phyloP scores from a whole-genome alignment of 2,329 filamentous ascomycete genomes.

The Fusarium pininemorale region DNA sequence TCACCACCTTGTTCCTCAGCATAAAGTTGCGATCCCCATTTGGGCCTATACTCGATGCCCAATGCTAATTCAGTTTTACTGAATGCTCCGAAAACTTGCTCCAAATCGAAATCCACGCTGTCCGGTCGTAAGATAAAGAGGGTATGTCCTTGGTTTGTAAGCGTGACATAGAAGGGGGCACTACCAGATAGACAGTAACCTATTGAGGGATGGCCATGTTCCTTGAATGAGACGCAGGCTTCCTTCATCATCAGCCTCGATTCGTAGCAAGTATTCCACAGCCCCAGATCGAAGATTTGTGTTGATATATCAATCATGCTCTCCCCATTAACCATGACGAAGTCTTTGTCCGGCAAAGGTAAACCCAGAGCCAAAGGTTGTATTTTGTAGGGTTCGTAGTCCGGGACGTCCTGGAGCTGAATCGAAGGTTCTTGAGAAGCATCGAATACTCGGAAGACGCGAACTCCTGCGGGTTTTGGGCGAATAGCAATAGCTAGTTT shows the following conservation, averaged over 20 bases:
- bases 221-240: fast-evolving
- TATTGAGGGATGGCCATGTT: fast-evolving
- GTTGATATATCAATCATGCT: not conserved
- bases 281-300: fast-evolving
- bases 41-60: not conserved
- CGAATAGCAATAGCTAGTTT: not conserved
- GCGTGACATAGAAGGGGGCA: not conserved
- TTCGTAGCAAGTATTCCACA: not conserved
- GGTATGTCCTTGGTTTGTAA: fast-evolving
- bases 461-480: fast-evolving
- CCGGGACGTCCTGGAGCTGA: not conserved
- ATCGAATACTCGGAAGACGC: not conserved
- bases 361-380: not conserved
- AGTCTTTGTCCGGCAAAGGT: not conserved
- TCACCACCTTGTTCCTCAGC: not conserved
- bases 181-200: not conserved
- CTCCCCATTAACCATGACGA: not conserved
- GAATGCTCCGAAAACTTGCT: fast-evolving
- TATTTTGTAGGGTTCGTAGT: too few species aligned
- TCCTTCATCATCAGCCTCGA: not conserved
- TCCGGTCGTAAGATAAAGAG: not conserved
- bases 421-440: not conserved
- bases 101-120: fast-evolving
- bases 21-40: not conserved
- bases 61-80: not conserved